Evolutionary conservation across 2,329 filamentous ascomycete species (phyloP).

Genomic region (Sclerotinia trifoliorum): DNA sequence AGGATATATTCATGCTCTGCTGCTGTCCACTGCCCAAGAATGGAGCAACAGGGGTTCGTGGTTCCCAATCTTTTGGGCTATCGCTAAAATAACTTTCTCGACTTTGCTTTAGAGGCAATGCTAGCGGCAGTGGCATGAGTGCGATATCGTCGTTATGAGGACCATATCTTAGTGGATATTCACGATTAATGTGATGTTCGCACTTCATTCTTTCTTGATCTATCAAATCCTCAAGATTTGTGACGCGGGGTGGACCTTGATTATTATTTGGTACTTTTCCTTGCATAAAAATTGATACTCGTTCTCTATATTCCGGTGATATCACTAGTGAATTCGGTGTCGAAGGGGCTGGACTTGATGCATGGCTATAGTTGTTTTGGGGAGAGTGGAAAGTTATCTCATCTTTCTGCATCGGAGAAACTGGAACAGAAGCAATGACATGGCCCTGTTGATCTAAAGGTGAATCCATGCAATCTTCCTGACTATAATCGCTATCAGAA

Average conservation of each 20-base stretch:
- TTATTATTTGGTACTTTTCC: constrained; percentile 7
- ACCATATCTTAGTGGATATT: background rate
- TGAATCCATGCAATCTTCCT: constrained; percentile 1
- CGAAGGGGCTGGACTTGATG: background rate
- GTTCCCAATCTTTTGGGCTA: background rate
- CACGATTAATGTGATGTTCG: constrained; percentile 8
- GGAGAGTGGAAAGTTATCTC: background rate
- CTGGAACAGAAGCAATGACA: background rate
- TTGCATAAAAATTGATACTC: constrained; percentile 4
- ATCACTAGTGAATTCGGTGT: background rate
- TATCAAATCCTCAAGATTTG: constrained; percentile 20
- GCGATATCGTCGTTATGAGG: constrained; percentile 4
- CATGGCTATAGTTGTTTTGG: background rate
- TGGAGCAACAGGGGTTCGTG: background rate
- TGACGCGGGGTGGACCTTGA: background rate
- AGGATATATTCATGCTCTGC: background rate
- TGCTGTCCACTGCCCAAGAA: background rate
- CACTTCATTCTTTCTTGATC: constrained; percentile 18
- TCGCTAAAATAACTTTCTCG: constrained; percentile 15
- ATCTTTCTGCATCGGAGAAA: constrained; percentile 2
- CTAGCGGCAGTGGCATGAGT: constrained; percentile 12
- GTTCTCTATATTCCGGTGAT: constrained; percentile 18
- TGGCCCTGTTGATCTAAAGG: background rate
- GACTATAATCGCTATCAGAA: constrained; percentile 16
- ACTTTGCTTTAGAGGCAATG: constrained; percentile 9